Conservation (phyloP, 1,284 basidiomycete species). For the Rhodotorula sp. region DNA sequence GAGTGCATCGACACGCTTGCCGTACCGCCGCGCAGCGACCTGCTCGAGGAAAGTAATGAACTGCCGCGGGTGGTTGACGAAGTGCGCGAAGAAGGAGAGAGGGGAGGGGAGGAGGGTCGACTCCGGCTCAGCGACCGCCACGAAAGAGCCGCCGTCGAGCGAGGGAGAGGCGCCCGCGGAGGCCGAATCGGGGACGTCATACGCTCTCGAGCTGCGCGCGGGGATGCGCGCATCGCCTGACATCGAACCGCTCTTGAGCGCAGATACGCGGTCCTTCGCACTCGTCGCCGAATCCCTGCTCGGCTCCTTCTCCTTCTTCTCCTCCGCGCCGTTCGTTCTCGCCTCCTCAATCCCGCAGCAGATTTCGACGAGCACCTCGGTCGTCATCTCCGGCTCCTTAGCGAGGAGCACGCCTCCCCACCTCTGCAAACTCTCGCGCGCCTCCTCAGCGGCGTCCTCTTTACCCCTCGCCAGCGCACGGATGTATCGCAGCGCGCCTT, state of each 20-base stretch:
- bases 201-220: neutral
- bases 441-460: slow-evolving; percentile 34
- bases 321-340: neutral
- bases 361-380: slow-evolving; percentile 84
- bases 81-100: slow-evolving; percentile 87
- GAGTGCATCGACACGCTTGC: slow-evolving; percentile 65
- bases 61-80: slow-evolving; percentile 80
- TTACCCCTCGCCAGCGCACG: slow-evolving; percentile 65
- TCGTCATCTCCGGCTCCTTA: slow-evolving; percentile 81
- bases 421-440: slow-evolving; percentile 55
- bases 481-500: slow-evolving; percentile 79
- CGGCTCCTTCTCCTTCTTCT: neutral
- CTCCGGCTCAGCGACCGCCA: slow-evolving; percentile 68
- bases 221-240: neutral
- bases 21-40: slow-evolving; percentile 78
- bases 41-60: slow-evolving; percentile 88
- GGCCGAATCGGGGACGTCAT: slow-evolving; percentile 18
- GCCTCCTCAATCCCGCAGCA: slow-evolving; percentile 64
- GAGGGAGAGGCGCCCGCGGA: slow-evolving; percentile 35
- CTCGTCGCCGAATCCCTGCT: neutral
- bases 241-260: neutral
- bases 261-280: neutral
- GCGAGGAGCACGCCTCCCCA: slow-evolving; percentile 63
- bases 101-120: slow-evolving; percentile 67
- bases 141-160: slow-evolving; percentile 52